Conservation (phyloP, 2,329 filamentous ascomycete species). For the Sphaerostilbella broomeana region DNA sequence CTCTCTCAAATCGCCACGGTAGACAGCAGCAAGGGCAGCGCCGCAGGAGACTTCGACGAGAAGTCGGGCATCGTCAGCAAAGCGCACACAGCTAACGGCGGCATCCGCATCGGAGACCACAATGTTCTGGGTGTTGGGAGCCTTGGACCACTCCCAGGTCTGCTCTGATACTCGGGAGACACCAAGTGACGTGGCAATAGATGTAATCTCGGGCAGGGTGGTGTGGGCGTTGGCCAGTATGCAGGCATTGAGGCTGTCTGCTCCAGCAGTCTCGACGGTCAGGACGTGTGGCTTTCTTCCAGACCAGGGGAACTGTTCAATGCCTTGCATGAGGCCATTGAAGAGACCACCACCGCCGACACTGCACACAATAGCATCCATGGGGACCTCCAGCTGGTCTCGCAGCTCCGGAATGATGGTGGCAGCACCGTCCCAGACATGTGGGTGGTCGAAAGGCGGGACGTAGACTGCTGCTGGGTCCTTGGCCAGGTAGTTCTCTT, state of each 20-base stretch:
- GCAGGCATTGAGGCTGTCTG: slow-evolving; percentile 61
- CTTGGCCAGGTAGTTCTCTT: slow-evolving; percentile 48
- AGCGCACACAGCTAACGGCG: slow-evolving; percentile 65
- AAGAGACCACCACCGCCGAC: slow-evolving; percentile 78
- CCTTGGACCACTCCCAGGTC: slow-evolving; percentile 58
- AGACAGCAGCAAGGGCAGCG: slow-evolving; percentile 65
- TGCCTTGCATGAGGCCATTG: slow-evolving; percentile 65
- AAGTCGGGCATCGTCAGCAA: slow-evolving; percentile 75
- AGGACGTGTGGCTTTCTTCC: slow-evolving; percentile 46
- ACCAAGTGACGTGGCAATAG: slow-evolving; percentile 67
- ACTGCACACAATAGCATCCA: slow-evolving; percentile 68
- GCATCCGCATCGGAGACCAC: slow-evolving; percentile 56
- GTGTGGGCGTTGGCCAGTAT: slow-evolving; percentile 51
- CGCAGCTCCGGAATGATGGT: slow-evolving; percentile 49
- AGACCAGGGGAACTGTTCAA: slow-evolving; percentile 42
- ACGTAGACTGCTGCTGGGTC: slow-evolving; percentile 55
- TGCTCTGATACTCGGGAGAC: slow-evolving; percentile 62
- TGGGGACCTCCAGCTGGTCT: slow-evolving; percentile 36
- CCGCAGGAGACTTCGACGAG: slow-evolving; percentile 83
- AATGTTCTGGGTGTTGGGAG: slow-evolving; percentile 32
- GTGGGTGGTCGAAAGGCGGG: slow-evolving; percentile 62
- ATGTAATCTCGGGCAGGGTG: slow-evolving; percentile 65
- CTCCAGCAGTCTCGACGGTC: slow-evolving; percentile 69
- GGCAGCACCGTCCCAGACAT: slow-evolving; percentile 60
- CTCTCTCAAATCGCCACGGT: slow-evolving; percentile 56